Evolutionary conservation across 768 basidiomycete genomes (phyloP).

Genomic region (Tulasnella sp.): DNA sequence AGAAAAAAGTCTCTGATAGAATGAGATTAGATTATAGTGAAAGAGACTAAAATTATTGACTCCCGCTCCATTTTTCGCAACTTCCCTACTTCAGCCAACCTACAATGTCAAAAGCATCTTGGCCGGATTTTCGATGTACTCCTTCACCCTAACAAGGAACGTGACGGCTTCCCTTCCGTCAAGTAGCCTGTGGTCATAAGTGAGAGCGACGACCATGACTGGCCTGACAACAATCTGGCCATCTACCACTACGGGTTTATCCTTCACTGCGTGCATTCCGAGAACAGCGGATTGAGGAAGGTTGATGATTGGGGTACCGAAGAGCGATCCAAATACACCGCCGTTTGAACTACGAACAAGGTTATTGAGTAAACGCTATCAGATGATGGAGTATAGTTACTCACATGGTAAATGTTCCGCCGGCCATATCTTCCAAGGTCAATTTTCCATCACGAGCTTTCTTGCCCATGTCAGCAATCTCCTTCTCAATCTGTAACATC

Average conservation of each 20-base stretch:
- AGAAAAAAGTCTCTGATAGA: too few relatives aligned
- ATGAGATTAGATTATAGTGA: too few relatives aligned
- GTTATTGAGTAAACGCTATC: background rate
- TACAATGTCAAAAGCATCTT: constrained; percentile 55
- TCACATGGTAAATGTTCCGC: constrained; percentile 97
- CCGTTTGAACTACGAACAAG: constrained; percentile 74
- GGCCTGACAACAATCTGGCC: constrained; percentile 95
- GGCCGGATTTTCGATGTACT: constrained; percentile 89
- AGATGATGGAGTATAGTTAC: constrained; percentile 23
- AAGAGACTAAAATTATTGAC: too few relatives aligned
- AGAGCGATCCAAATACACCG: constrained; percentile 94
- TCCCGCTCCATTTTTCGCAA: too few relatives aligned
- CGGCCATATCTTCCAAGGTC: constrained; percentile 95
- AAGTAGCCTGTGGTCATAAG: constrained; percentile 90
- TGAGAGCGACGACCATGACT: constrained; percentile 88
- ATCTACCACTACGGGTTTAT: constrained; percentile 76
- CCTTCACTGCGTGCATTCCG: constrained; percentile 94
- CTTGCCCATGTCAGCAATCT: constrained; percentile 80
- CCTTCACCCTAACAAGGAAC: constrained; percentile 90
- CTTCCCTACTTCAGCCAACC: too few relatives aligned
- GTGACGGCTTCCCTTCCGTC: constrained; percentile 95
- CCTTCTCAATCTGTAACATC: constrained; percentile 84
- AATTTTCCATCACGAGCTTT: constrained; percentile 92
- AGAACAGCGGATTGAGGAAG: constrained; percentile 89
- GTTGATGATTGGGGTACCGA: constrained; percentile 98